A percentile compares a stretch with the other conserved stretches of the same genome.
These are phyloP conservation scores for Mortierella sp. DNA, from an alignment of 371 early-diverging fungal genomes.

Conservation along the genomic window DNA sequence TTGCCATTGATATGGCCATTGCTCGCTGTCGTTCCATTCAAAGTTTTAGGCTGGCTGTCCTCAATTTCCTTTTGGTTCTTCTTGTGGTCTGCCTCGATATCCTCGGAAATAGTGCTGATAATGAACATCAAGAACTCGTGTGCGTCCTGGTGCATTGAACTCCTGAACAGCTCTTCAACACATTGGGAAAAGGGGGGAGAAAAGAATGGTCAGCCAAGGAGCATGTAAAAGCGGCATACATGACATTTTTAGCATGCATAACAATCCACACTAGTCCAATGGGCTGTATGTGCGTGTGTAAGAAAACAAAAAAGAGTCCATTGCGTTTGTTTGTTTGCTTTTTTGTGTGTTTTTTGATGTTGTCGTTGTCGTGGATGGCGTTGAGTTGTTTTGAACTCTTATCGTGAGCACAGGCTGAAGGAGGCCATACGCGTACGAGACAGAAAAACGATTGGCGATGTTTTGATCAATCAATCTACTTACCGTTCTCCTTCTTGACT, in stretches of 20 bases:
- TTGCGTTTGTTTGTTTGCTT: constrained; percentile 7
- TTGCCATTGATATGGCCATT: constrained; percentile 11
- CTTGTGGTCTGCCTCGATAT: constrained; percentile 76
- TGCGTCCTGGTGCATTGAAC: constrained; percentile 97
- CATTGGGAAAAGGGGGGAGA: constrained; percentile 2
- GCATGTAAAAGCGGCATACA: constrained; percentile 6
- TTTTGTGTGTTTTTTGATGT: not conserved
- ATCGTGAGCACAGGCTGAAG: not conserved
- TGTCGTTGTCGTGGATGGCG: not conserved
- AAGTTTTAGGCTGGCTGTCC: constrained; percentile 28
- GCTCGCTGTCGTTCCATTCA: constrained; percentile 19
- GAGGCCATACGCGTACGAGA: not conserved
- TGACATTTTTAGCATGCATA: constrained; percentile 23
- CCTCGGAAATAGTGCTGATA: constrained; percentile 93
- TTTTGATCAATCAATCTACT: constrained; percentile 10
- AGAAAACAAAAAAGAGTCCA: not conserved
- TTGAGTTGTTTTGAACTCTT: not conserved
- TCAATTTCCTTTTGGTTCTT: constrained; percentile 59
- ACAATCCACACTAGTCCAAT: constrained; percentile 6
- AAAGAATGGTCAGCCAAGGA: not conserved
- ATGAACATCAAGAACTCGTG: constrained; percentile 97
- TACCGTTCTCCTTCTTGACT: constrained; percentile 93
- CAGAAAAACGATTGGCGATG: constrained; percentile 12
- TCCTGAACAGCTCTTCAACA: constrained; percentile 86
- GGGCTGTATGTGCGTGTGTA: constrained; percentile 1